Evolutionary conservation across 805 yeast genomes (phyloP).

Genomic region (Yamadazyma sp.): DNA sequence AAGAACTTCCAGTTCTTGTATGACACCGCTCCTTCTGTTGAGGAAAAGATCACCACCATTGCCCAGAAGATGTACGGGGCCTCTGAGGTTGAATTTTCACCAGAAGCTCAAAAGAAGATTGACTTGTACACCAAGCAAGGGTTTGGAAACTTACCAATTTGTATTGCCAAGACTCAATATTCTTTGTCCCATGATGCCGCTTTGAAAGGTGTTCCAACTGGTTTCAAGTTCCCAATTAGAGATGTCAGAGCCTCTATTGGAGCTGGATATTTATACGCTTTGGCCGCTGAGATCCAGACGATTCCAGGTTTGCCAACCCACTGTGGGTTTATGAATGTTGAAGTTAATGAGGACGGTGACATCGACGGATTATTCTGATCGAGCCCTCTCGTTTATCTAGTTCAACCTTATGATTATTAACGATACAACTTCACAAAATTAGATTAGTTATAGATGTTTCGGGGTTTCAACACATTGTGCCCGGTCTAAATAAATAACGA

Average conservation of each 20-base stretch:
- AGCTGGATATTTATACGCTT: slow-evolving; percentile 81
- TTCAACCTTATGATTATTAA: slow-evolving; percentile 12
- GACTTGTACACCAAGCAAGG: slow-evolving; percentile 71
- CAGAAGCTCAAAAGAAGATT: slow-evolving; percentile 68
- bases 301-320: slow-evolving; percentile 86
- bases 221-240: slow-evolving; percentile 76
- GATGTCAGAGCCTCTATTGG: slow-evolving; percentile 78
- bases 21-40: slow-evolving; percentile 59
- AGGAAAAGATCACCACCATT: slow-evolving; percentile 63
- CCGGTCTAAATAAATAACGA: too few species aligned
- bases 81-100: slow-evolving; percentile 63
- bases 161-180: slow-evolving; percentile 85
- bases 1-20: slow-evolving; percentile 55
- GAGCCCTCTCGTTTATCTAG: slow-evolving; percentile 8
- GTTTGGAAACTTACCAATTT: slow-evolving; percentile 73
- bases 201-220: slow-evolving; percentile 81
- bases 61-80: slow-evolving; percentile 82
- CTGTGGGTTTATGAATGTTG: slow-evolving; percentile 85
- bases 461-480: too few species aligned
- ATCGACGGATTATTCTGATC: slow-evolving; percentile 61
- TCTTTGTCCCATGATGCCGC: slow-evolving; percentile 81
- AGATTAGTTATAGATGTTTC: too few species aligned
- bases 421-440: too few species aligned
- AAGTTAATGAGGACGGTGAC: slow-evolving; percentile 76
- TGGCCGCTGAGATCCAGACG: slow-evolving; percentile 84